These are phyloP conservation scores for Allodekkera sacchari DNA, from an alignment of 805 yeast species.

Conservation along the genomic window DNA sequence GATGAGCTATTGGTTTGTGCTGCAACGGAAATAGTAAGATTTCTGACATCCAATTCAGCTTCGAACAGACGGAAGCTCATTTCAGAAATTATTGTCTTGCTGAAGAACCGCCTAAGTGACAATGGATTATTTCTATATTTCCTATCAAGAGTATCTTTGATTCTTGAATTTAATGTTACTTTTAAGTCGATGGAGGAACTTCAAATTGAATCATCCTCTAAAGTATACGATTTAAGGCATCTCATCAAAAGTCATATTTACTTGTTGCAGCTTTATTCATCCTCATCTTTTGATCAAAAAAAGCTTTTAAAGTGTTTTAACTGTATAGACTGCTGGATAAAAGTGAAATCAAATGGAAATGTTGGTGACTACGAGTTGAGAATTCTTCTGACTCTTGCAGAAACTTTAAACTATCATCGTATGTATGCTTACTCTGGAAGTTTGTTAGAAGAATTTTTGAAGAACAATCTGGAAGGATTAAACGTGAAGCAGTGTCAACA, in stretches of 20 bases:
- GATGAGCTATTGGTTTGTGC: too few relatives aligned
- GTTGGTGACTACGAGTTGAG: conserved; percentile 23
- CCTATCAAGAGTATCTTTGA: conserved; percentile 19
- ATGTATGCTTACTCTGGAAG: conserved; percentile 8
- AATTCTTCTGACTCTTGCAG: conserved; percentile 18
- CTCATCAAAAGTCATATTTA: conserved; percentile 18
- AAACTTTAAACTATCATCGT: conserved; percentile 18
- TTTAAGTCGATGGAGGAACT: conserved; percentile 13
- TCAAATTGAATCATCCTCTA: conserved; percentile 10
- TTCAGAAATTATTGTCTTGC: conserved; percentile 15
- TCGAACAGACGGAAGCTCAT: conserved; percentile 16
- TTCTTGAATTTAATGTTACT: conserved; percentile 17
- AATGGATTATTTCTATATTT: conserved; percentile 23
- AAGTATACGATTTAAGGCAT: conserved; percentile 5
- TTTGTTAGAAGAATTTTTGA: conserved; percentile 9
- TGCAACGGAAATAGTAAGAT: too few relatives aligned
- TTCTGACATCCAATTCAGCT: too few relatives aligned
- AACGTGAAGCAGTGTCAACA: too few relatives aligned
- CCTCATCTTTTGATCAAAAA: background rate
- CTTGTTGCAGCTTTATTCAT: conserved; percentile 12
- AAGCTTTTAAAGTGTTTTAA: conserved; percentile 2
- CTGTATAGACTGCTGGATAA: conserved; percentile 4
- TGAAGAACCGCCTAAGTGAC: conserved; percentile 16
- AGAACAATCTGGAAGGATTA: too few relatives aligned
- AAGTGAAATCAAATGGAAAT: background rate